Evolutionary conservation across 805 yeast genomes (phyloP).

Genomic region (Clavispora asparagi): DNA sequence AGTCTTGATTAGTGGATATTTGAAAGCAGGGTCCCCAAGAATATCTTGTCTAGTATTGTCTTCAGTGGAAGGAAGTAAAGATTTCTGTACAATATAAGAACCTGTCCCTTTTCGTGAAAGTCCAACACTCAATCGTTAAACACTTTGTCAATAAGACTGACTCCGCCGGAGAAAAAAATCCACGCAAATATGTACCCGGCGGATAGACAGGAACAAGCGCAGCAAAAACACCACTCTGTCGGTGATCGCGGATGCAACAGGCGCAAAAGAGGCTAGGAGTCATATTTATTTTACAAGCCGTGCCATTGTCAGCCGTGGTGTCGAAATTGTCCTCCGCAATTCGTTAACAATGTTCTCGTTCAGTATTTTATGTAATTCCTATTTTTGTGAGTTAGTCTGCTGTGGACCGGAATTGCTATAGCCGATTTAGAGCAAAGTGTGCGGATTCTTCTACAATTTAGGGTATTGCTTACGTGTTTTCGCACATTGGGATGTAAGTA

Average conservation of each 20-base stretch:
- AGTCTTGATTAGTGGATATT: constrained; percentile 9
- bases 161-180: neutral
- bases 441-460: too few relatives aligned
- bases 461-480: too few relatives aligned
- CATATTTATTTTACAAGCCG: too few relatives aligned
- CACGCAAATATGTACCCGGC: neutral
- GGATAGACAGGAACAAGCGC: neutral
- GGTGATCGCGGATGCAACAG: neutral
- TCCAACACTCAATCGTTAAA: neutral
- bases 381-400: too few relatives aligned
- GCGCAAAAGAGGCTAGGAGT: neutral
- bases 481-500: too few relatives aligned
- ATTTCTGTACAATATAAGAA: neutral
- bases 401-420: too few relatives aligned
- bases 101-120: neutral
- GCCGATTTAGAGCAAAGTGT: too few relatives aligned
- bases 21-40: neutral
- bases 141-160: neutral
- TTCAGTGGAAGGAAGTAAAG: neutral
- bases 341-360: too few relatives aligned
- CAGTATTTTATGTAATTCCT: too few relatives aligned
- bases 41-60: neutral
- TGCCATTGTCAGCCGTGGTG: too few relatives aligned
- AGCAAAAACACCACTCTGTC: neutral
- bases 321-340: too few relatives aligned